A percentile compares a stretch with the other conserved stretches of the same genome.
These are phyloP conservation scores for Stygiomarasmius scandens DNA, from an alignment of 1,284 basidiomycete species.

Conservation along the genomic window DNA sequence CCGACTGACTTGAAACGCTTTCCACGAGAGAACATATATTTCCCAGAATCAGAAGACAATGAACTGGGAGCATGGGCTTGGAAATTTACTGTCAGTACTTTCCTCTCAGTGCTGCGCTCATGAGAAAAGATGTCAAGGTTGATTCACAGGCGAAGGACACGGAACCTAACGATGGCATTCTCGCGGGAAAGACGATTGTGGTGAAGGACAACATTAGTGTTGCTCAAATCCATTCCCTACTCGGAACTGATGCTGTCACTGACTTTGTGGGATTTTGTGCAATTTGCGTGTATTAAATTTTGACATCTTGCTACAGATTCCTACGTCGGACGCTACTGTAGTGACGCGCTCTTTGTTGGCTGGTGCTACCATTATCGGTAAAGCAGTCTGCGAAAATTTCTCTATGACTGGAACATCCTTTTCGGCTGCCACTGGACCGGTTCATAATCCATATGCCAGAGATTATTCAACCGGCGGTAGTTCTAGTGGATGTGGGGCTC, in stretches of 20 bases:
- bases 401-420: conserved; percentile 13
- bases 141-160: conserved; percentile 10
- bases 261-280: conserved; percentile 7
- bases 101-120: not conserved
- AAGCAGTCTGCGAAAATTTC: conserved; percentile 17
- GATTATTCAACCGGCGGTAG: conserved; percentile 15
- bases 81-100: conserved; percentile 6
- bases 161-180: conserved; percentile 1
- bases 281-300: not conserved
- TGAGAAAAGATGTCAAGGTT: not conserved
- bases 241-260: conserved; percentile 11
- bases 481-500: conserved; percentile 12
- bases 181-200: not conserved
- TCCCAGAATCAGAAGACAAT: conserved; percentile 5
- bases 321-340: conserved; percentile 13
- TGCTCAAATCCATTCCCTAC: conserved; percentile 8
- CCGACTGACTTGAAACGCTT: conserved; percentile 4
- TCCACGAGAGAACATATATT: conserved; percentile 7
- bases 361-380: conserved; percentile 12
- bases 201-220: conserved; percentile 12
- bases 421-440: conserved; percentile 14
- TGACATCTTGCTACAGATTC: conserved; percentile 1
- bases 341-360: conserved; percentile 14
- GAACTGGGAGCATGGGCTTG: conserved; percentile 12
- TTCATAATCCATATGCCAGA: conserved; percentile 15